Evolutionary conservation across 179 eudicot species (phyloP).

Genomic region (Spergularia azorica): DNA sequence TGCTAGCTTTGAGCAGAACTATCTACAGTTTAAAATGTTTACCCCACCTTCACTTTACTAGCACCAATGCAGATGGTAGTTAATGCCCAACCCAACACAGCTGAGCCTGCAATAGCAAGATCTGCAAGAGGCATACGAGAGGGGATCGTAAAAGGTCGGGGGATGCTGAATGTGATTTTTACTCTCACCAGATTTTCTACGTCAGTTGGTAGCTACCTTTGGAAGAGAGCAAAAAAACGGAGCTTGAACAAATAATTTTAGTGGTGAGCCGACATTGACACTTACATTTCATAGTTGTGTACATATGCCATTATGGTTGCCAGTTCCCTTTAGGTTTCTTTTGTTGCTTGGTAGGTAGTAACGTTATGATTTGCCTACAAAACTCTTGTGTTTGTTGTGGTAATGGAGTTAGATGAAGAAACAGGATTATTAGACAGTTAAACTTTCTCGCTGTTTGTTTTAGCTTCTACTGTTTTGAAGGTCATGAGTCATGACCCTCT

Average conservation of each 20-base stretch:
- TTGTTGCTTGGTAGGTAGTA: not conserved
- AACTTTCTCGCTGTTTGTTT: not conserved
- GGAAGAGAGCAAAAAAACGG: slow-evolving; percentile 42
- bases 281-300: slow-evolving; percentile 5
- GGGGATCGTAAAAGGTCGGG: slow-evolving; percentile 62
- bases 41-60: slow-evolving; percentile 68
- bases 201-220: slow-evolving; percentile 42
- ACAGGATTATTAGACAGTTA: not conserved
- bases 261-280: slow-evolving; percentile 16
- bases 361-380: not conserved
- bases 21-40: slow-evolving; percentile 38
- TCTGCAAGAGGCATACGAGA: slow-evolving; percentile 59
- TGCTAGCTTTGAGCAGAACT: not conserved
- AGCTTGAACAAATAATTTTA: slow-evolving; percentile 25
- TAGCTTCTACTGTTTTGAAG: too few species aligned
- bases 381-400: not conserved
- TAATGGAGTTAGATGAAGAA: slow-evolving; percentile 6
- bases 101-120: slow-evolving; percentile 58
- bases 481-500: too few species aligned
- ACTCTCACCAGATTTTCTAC: slow-evolving; percentile 51
- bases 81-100: slow-evolving; percentile 29
- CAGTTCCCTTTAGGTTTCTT: not conserved
- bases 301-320: slow-evolving; percentile 1
- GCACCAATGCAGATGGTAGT: slow-evolving; percentile 66
- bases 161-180: slow-evolving; percentile 53